Evolutionary conservation across 2,329 filamentous ascomycete genomes (phyloP).

Genomic region (Cercospora sp.): DNA sequence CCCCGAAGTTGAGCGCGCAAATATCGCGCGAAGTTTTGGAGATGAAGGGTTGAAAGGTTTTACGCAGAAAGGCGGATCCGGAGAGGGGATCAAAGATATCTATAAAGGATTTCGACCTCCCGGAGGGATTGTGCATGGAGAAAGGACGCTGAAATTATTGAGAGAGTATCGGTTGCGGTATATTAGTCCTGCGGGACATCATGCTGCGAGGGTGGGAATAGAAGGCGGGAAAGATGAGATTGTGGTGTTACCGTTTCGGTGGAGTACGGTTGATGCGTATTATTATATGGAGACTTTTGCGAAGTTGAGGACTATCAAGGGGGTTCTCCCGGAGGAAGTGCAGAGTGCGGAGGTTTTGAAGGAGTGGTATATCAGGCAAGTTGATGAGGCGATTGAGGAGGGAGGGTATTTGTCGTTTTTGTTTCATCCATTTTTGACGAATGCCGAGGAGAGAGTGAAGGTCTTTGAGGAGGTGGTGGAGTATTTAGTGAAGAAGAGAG

Average conservation of each 20-base stretch:
- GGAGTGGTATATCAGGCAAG: constrained; percentile 28
- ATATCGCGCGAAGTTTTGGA: constrained; percentile 36
- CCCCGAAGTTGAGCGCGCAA: constrained; percentile 28
- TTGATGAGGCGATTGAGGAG: constrained; percentile 35
- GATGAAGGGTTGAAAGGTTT: constrained; percentile 27
- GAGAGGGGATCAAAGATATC: constrained; percentile 18
- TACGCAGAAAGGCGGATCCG: constrained; percentile 9
- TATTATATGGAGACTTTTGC: constrained; percentile 39
- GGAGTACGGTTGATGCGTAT: constrained; percentile 39
- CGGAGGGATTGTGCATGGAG: constrained; percentile 36
- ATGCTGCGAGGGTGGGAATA: constrained; percentile 30
- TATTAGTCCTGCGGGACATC: constrained; percentile 38
- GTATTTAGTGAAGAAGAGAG: constrained; percentile 32
- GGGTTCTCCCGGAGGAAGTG: constrained; percentile 25
- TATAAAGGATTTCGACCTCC: constrained; percentile 40
- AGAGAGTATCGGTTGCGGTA: constrained; percentile 36
- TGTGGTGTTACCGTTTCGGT: constrained; percentile 34
- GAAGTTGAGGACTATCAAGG: constrained; percentile 35
- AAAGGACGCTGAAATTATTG: constrained; percentile 36
- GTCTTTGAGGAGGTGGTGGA: constrained; percentile 35
- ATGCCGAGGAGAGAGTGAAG: constrained; percentile 28
- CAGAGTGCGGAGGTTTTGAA: constrained; percentile 29
- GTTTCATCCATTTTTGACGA: constrained; percentile 40
- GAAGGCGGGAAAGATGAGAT: constrained; percentile 25
- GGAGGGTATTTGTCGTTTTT: constrained; percentile 36